A percentile compares a stretch with the other conserved stretches of the same genome.
Conservation (phyloP, 495 filamentous ascomycete genomes). For the Aspergillus taichungensis region DNA sequence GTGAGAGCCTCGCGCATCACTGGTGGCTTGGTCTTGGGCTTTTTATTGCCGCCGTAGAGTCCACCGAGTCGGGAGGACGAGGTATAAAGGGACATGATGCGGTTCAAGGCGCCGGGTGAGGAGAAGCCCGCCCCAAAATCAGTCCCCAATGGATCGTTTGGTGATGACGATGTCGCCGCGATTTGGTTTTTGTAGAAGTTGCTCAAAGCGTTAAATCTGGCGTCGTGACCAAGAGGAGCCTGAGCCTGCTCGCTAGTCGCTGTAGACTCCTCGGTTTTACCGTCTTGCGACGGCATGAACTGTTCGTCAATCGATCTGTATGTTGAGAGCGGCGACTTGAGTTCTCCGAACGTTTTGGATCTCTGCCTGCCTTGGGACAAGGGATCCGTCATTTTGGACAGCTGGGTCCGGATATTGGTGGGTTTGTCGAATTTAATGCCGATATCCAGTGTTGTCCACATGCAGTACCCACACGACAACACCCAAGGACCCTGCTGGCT, state of each 20-base stretch:
- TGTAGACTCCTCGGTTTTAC: slow-evolving; percentile 4
- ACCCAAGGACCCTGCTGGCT: slow-evolving; percentile 59
- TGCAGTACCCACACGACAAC: slow-evolving; percentile 78
- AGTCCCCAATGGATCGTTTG: slow-evolving; percentile 39
- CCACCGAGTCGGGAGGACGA: slow-evolving; percentile 36
- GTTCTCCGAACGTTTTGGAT: slow-evolving; percentile 27
- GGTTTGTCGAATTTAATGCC: slow-evolving; percentile 84
- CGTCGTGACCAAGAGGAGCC: slow-evolving; percentile 24
- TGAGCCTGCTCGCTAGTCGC: slow-evolving; percentile 11
- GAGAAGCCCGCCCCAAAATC: slow-evolving; percentile 55
- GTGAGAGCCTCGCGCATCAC: slow-evolving; percentile 71
- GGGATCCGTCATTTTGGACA: slow-evolving; percentile 42
- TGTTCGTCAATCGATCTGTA: slow-evolving; percentile 29
- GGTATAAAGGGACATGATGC: slow-evolving; percentile 88
- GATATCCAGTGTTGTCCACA: slow-evolving; percentile 84
- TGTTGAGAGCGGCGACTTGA: slow-evolving; percentile 33
- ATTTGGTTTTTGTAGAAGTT: slow-evolving; percentile 67
- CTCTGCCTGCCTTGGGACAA: slow-evolving; percentile 22
- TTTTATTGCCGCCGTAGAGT: slow-evolving; percentile 50
- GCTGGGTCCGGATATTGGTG: slow-evolving; percentile 73
- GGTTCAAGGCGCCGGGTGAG: slow-evolving; percentile 70
- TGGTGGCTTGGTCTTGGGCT: slow-evolving; percentile 54
- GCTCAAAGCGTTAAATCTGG: slow-evolving; percentile 48
- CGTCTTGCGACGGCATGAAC: slow-evolving; percentile 9
- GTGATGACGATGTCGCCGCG: slow-evolving; percentile 43